phyloP scores from a whole-genome alignment of 176 grass and related monocot genomes.

The Ensete glaucum region DNA sequence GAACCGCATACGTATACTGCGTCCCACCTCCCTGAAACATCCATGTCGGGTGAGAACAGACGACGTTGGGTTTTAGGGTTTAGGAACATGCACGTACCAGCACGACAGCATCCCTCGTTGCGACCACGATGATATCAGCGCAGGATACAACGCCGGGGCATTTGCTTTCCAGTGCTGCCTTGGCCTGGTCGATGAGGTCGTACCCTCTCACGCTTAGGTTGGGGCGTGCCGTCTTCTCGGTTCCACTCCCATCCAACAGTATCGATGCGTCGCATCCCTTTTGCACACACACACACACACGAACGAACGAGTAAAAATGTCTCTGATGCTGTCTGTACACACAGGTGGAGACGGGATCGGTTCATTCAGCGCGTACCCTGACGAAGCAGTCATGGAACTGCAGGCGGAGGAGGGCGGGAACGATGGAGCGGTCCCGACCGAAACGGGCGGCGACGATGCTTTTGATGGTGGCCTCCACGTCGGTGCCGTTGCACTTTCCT shows the following conservation, averaged over 20 bases:
- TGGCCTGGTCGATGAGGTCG: constrained; percentile 64
- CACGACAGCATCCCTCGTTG: constrained; percentile 50
- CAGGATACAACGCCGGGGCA: constrained; percentile 63
- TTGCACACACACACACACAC: background rate
- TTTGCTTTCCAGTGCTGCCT: constrained; percentile 28
- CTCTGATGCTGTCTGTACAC: no score
- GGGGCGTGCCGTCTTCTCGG: constrained; percentile 62
- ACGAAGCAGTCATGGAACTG: constrained; percentile 80
- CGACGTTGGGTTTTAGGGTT: no score
- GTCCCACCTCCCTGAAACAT: constrained; percentile 15
- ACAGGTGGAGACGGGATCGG: no score
- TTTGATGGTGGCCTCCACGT: constrained; percentile 54
- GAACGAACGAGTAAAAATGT: no score
- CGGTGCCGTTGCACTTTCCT: constrained; percentile 44
- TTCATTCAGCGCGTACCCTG: constrained; percentile 10
- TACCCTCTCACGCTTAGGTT: constrained; percentile 55
- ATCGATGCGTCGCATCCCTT: constrained; percentile 81
- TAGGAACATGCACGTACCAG: constrained; percentile 28
- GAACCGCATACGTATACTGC: constrained; percentile 42
- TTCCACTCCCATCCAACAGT: constrained; percentile 42
- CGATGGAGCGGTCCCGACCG: constrained; percentile 32
- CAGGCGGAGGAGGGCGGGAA: constrained; percentile 70
- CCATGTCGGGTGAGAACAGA: background rate
- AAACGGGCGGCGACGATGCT: constrained; percentile 37
- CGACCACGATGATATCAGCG: constrained; percentile 58